Conservation (phyloP, 2,329 filamentous ascomycete species). For the Fusarium papillatum region DNA sequence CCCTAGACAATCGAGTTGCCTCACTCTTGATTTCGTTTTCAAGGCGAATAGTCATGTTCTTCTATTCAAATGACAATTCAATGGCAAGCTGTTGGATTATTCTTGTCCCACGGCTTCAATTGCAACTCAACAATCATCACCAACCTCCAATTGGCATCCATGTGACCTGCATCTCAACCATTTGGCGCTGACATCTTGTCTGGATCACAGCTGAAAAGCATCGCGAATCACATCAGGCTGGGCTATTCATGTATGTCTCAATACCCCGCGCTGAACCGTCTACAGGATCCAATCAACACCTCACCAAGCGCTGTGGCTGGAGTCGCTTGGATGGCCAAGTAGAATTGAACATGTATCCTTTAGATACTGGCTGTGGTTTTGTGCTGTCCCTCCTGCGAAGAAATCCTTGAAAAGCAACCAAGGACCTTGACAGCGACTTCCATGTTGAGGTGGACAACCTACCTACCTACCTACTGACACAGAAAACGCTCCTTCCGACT, state of each 20-base stretch:
- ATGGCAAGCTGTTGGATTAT: not conserved
- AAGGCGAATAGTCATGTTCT: not conserved
- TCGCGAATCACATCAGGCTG: not conserved
- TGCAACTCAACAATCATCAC: not conserved
- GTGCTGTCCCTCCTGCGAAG: not conserved
- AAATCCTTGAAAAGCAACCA: not conserved
- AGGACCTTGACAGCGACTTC: not conserved
- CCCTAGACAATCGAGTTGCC: constrained; percentile 20
- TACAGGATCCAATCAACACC: constrained; percentile 2
- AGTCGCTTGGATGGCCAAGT: not conserved
- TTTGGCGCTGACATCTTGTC: not conserved
- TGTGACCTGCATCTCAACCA: not conserved
- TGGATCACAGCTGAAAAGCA: not conserved
- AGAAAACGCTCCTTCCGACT: not conserved
- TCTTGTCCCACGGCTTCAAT: not conserved
- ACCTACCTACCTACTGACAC: not conserved
- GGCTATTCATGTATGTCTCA: constrained; percentile 19
- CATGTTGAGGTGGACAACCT: not conserved
- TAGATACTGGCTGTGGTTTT: not conserved
- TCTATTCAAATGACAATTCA: not conserved
- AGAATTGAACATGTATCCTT: not conserved
- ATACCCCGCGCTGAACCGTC: not conserved
- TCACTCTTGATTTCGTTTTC: not conserved
- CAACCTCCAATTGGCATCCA: not conserved
- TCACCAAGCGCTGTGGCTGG: not conserved